These are phyloP conservation scores for Ophiostoma triangulosporum DNA, from an alignment of 2,329 filamentous ascomycete genomes.

Conservation along the genomic window DNA sequence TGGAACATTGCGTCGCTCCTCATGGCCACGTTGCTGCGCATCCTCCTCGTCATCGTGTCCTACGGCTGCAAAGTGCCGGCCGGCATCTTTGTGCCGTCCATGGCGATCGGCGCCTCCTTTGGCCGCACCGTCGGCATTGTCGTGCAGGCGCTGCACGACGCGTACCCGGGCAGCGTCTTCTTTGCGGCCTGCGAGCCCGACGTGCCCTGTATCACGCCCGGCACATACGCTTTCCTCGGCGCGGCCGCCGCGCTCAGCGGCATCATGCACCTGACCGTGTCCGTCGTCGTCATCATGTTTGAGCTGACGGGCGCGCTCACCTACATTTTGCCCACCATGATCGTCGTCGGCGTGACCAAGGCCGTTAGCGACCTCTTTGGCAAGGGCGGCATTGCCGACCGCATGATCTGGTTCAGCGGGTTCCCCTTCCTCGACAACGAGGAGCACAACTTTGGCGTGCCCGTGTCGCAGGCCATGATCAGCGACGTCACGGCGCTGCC, in stretches of 20 bases:
- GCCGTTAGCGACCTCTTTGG: slow-evolving; percentile 80
- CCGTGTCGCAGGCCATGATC: slow-evolving; percentile 84
- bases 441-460: slow-evolving; percentile 90
- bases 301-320: slow-evolving; percentile 94
- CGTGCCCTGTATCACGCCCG: slow-evolving; percentile 89
- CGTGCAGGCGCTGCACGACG: slow-evolving; percentile 77
- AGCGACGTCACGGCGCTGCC: slow-evolving; percentile 61
- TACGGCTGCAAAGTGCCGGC: slow-evolving; percentile 97
- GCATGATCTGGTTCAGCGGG: slow-evolving; percentile 98
- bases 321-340: slow-evolving; percentile 97
- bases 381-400: slow-evolving; percentile 93
- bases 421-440: slow-evolving; percentile 97
- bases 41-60: slow-evolving; percentile 81
- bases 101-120: slow-evolving; percentile 93
- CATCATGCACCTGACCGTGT: slow-evolving; percentile 96
- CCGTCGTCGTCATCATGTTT: slow-evolving; percentile 98
- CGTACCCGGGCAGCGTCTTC: slow-evolving; percentile 68
- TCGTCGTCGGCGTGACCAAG: slow-evolving; percentile 94
- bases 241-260: slow-evolving; percentile 84
- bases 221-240: slow-evolving; percentile 91
- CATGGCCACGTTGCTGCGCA: slow-evolving; percentile 66
- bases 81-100: slow-evolving; percentile 94
- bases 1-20: slow-evolving; percentile 66
- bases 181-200: slow-evolving; percentile 84
- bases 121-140: slow-evolving; percentile 89